phyloP scores from a whole-genome alignment of 768 basidiomycete species.

The Naematelia aurantialba region DNA sequence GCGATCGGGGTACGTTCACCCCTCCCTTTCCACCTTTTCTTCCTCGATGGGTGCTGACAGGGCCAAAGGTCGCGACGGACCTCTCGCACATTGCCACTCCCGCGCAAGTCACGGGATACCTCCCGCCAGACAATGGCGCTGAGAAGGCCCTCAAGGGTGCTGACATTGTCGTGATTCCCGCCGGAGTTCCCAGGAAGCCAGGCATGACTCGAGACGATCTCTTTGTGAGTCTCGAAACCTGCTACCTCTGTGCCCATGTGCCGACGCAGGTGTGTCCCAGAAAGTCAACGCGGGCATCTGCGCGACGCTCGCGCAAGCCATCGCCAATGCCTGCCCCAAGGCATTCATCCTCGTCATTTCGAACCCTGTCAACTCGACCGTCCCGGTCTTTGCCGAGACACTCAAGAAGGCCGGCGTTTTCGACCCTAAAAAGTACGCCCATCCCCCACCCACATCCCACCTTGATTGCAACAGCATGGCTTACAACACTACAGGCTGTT shows the following conservation, averaged over 20 bases:
- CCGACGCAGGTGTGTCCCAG: slow-evolving; percentile 51
- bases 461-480: slow-evolving; percentile 9
- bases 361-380: slow-evolving; percentile 88
- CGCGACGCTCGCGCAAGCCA: slow-evolving; percentile 84
- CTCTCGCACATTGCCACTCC: slow-evolving; percentile 88
- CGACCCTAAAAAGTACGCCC: slow-evolving; percentile 63
- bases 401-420: slow-evolving; percentile 89
- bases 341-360: slow-evolving; percentile 97
- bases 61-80: slow-evolving; percentile 71
- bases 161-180: slow-evolving; percentile 93
- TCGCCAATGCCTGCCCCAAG: slow-evolving; percentile 77
- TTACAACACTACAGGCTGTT: slow-evolving; percentile 63
- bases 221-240: slow-evolving; percentile 44
- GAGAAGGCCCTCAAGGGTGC: slow-evolving; percentile 72
- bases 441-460: background rate
- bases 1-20: slow-evolving; percentile 79
- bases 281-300: slow-evolving; percentile 92
- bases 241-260: slow-evolving; percentile 2
- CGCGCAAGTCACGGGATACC: slow-evolving; percentile 62
- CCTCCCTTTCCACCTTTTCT: slow-evolving; percentile 9
- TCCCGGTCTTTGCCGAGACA: slow-evolving; percentile 90
- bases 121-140: slow-evolving; percentile 44
- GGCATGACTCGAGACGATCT: slow-evolving; percentile 51
- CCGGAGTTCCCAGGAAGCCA: slow-evolving; percentile 98
- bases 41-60: background rate